A percentile compares a stretch with the other conserved stretches of the same genome.
These are phyloP conservation scores for Hypomyces rosellus DNA, from an alignment of 2,329 filamentous ascomycete species.

Conservation along the genomic window DNA sequence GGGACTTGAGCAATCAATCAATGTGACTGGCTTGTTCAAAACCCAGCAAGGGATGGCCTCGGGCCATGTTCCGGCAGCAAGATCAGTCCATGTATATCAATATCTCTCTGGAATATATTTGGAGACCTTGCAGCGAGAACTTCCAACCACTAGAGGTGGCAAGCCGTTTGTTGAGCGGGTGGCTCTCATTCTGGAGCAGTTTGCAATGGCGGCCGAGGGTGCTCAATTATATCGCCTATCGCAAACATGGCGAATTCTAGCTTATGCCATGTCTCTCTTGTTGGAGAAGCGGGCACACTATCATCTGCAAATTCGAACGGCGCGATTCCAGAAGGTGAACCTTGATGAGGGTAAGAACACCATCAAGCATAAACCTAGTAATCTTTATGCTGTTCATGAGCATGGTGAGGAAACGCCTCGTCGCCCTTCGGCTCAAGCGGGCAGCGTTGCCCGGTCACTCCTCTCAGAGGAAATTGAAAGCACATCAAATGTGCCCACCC, in stretches of 20 bases:
- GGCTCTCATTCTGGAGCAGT: constrained; percentile 46
- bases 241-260: constrained; percentile 58
- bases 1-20: constrained; percentile 52
- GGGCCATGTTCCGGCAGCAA: constrained; percentile 48
- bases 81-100: constrained; percentile 46
- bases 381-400: constrained; percentile 19
- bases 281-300: constrained; percentile 50
- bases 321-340: constrained; percentile 30
- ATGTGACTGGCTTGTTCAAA: constrained; percentile 50
- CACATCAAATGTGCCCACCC: constrained; percentile 57
- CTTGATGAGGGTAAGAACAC: constrained; percentile 24
- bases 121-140: constrained; percentile 42
- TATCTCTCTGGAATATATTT: constrained; percentile 53
- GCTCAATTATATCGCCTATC: constrained; percentile 53
- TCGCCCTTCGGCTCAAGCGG: constrained; percentile 22
- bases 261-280: constrained; percentile 49
- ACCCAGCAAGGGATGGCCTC: constrained; percentile 58
- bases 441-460: constrained; percentile 37
- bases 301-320: constrained; percentile 46
- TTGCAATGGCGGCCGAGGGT: constrained; percentile 50
- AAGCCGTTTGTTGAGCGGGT: constrained; percentile 42
- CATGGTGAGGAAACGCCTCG: constrained; percentile 35
- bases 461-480: constrained; percentile 53
- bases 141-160: constrained; percentile 35
- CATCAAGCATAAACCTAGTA: constrained; percentile 20